Conservation (phyloP, 2,329 filamentous ascomycete species). For the Cordyceps cicadae region DNA sequence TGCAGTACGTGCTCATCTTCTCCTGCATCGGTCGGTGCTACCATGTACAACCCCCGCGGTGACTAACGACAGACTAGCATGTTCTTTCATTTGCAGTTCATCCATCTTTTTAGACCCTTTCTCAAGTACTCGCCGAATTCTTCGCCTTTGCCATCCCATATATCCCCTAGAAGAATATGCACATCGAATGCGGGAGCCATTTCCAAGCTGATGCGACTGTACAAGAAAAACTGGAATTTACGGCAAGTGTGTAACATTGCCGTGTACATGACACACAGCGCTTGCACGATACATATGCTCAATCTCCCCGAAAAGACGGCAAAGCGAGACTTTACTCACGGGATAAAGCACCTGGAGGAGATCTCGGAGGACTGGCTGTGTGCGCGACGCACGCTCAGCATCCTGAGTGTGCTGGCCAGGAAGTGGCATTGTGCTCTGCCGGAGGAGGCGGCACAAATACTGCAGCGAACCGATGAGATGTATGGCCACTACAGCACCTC, state of each 20-base stretch:
- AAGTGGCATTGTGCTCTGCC: constrained; percentile 87
- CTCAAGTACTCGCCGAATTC: constrained; percentile 76
- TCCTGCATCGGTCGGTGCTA: no score
- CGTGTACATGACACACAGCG: constrained; percentile 90
- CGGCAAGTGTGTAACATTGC: constrained; percentile 94
- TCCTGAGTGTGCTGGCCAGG: constrained; percentile 74
- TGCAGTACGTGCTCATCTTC: constrained; percentile 60
- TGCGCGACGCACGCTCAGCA: constrained; percentile 73
- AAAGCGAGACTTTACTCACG: constrained; percentile 79
- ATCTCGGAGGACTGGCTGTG: constrained; percentile 94
- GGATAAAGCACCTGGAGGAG: constrained; percentile 85
- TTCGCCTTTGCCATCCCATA: constrained; percentile 76
- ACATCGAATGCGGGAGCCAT: constrained; percentile 83
- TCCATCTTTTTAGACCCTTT: constrained; percentile 92
- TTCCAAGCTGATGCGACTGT: constrained; percentile 87
- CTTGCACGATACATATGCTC: constrained; percentile 88
- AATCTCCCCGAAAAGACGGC: constrained; percentile 91
- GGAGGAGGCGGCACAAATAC: constrained; percentile 66
- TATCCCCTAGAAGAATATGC: constrained; percentile 85
- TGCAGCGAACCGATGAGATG: constrained; percentile 71
- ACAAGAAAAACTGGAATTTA: constrained; percentile 85
- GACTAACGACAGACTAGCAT: constrained; percentile 50
- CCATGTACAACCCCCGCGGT: constrained; percentile 20
- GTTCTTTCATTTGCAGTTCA: constrained; percentile 94
- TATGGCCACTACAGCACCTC: constrained; percentile 64